A percentile compares a stretch with the other conserved stretches of the same genome.
phyloP scores from a whole-genome alignment of 805 yeast species.

The Cyberlindnera petersonii region DNA sequence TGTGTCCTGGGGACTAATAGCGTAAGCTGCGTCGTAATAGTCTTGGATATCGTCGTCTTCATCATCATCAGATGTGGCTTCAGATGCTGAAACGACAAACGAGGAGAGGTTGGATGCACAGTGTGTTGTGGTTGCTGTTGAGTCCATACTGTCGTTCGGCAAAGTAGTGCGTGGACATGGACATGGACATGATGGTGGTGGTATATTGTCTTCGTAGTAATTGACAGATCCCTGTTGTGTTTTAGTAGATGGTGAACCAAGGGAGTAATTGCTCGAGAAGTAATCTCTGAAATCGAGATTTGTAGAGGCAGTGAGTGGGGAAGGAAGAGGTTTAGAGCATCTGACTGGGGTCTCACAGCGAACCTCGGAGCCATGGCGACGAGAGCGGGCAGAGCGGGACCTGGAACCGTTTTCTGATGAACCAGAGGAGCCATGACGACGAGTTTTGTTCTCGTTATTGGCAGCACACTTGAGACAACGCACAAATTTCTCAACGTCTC shows the following conservation, averaged over 20 bases:
- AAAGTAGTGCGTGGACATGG: not conserved
- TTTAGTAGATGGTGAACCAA: conserved; percentile 3
- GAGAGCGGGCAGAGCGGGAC: conserved; percentile 5
- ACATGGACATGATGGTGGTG: too few species aligned
- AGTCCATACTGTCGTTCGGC: not conserved
- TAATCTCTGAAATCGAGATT: conserved; percentile 12
- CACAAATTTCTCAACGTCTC: conserved; percentile 50
- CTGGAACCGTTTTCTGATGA: conserved; percentile 4
- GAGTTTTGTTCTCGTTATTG: conserved; percentile 18
- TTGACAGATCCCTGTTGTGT: conserved; percentile 12
- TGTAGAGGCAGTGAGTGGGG: conserved; percentile 33
- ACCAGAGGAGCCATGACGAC: conserved; percentile 22
- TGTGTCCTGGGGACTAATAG: not conserved
- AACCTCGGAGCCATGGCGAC: not conserved
- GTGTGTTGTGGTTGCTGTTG: conserved; percentile 9
- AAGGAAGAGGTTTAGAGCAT: conserved; percentile 45
- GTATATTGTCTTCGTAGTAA: conserved; percentile 18
- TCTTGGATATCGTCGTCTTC: conserved; percentile 9
- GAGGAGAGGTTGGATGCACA: conserved; percentile 7
- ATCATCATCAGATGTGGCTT: conserved; percentile 14
- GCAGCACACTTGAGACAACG: conserved; percentile 9
- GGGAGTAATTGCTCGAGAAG: conserved; percentile 11
- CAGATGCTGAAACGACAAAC: conserved; percentile 16
- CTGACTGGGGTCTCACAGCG: conserved; percentile 22
- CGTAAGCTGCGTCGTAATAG: conserved; percentile 1